Base-by-base conservation (phyloP, 2,329 filamentous ascomycete species). In the Teratosphaeriaceae sp. region DNA sequence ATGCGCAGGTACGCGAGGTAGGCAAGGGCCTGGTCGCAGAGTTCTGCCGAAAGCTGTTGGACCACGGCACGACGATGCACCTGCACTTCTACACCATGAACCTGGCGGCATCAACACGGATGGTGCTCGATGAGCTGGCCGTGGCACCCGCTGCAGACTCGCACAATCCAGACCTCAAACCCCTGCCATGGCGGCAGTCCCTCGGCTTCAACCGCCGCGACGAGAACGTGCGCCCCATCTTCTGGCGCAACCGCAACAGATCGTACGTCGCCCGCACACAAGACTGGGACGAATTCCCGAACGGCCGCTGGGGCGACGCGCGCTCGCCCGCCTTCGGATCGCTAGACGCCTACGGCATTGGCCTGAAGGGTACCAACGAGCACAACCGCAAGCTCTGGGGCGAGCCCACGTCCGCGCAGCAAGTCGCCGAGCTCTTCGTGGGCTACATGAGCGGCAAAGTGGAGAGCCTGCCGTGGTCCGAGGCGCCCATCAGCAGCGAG, bases 41-140 rank as follows among this genome's bases (percentile, higher is more conserved):
- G 34, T 82, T 98, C 80, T 98, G 92, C 65, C 81, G 84, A 46
- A 87, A 84, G 67, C 79, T 98, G 47, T 73, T 97, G 44, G 79
- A 81, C 46, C 82, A 80, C 26, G 92, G 89, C 30, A 87, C 96
- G 53, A 76, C 80, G 50, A 88, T 59, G 54, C 64, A 96, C 62
- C 68, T 98, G 52, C 92, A 98, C 67, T 98, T 98, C 68, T 98
- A 98, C 72, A 98, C 92, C 47, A 98, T 98, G 92, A 98, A 98
- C 67, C 75, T 98, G 16, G 90, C 88, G 9, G 88, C 94, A 65
- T 86, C 92, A 39, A 96, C 90, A 1, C 83, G 85, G 56, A 89
- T 96, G 84, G 81, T 98, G 19, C 76, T 98, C 12, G 89, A 97
- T 56, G 89, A 96, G 64, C 75, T 98, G 19, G 75, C 82, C 42